Evolutionary conservation across 2,329 filamentous ascomycete genomes (phyloP).

Genomic region (Blastomyces parvus): DNA sequence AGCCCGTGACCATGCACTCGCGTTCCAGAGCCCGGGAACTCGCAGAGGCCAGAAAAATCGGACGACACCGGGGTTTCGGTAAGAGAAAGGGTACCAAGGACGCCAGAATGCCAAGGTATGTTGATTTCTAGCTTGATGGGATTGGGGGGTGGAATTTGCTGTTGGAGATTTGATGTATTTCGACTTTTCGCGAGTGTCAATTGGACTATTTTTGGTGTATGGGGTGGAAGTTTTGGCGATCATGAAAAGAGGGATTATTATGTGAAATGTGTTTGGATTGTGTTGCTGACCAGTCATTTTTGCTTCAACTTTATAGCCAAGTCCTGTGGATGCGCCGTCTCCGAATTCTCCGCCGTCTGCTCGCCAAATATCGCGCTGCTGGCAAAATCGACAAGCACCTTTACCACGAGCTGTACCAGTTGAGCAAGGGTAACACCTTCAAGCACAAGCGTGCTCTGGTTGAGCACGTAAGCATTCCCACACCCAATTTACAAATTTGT

Average conservation of each 20-base stretch:
- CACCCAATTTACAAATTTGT: not conserved
- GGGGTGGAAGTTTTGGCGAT: not conserved
- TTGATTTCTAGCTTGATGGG: conserved; percentile 17
- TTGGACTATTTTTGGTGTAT: not conserved
- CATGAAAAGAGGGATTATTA: not conserved
- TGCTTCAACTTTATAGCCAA: conserved; percentile 52
- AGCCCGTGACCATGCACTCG: conserved; percentile 99
- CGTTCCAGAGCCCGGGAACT: conserved; percentile 91
- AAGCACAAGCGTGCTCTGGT: conserved; percentile 99
- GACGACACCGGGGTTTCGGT: conserved; percentile 98
- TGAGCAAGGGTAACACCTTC: conserved; percentile 99
- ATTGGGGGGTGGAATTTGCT: not conserved
- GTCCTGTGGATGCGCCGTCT: conserved; percentile 99
- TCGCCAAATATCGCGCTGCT: conserved; percentile 99
- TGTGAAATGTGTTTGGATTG: not conserved
- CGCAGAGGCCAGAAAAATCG: conserved; percentile 86
- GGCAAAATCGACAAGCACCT: conserved; percentile 99
- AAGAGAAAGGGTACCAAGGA: conserved; percentile 99
- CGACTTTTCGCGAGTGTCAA: not conserved
- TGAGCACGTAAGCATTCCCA: conserved; percentile 75
- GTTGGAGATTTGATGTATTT: not conserved
- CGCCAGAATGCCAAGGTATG: conserved; percentile 96
- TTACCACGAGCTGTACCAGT: conserved; percentile 99
- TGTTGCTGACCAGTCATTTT: conserved; percentile 24
- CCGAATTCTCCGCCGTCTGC: conserved; percentile 94